Evolutionary conservation across 192 early-diverging fungal species (phyloP), one percentile per base, ranked within the genome.

Genomic region (Lunasporangiospora selenospora): DNA sequence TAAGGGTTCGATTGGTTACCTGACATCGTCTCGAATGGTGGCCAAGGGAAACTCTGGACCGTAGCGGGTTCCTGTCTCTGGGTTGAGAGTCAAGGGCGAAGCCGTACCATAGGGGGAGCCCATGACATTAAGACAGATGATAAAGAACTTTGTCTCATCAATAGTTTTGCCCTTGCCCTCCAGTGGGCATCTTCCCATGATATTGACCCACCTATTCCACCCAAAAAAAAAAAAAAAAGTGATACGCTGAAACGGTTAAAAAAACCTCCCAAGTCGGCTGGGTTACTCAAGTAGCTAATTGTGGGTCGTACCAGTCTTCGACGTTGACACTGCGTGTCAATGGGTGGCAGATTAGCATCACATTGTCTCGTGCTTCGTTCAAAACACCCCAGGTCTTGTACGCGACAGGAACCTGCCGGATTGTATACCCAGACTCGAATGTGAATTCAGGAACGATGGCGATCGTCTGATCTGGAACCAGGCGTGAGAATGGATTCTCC

Each of bases 351-450:
- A 98, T 92, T 19, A 99, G 87, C 90, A 98, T 93, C 40, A 87
- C 92, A 70, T 98, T 99, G 53, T 87, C 79, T 13, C 73, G 83
- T 6, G 78, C 52, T 5, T 69, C 75, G 63, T 93, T 95, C 26
- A 99, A 82, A 37, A 65, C 85, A 32, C 97, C 97, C 93, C 92
- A 99, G 6, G 97, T 95, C 75, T 99, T 97, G 86, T 95, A 99
- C 27, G 94, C 96, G 1, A 97, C 90, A 12, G 95, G 93, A 9
- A 93, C 90, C 38, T 92, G 29, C 32, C 62, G 61, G 19, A 99
- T 81, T 3, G 77, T 81, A n/a, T 69, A 77, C 23, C 94, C 96
- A 21, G 88, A 89, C 65, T 93, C 91, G 23, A 97, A 83, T n/a
- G 64, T 83, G 64, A 93, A 93, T 44, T 80, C 75, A 16, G 91